Percentiles rank a stretch among this genome's conserved stretches.
Evolutionary conservation across 2,329 filamentous ascomycete genomes (phyloP).

Genomic region (Penicillium sp.): DNA sequence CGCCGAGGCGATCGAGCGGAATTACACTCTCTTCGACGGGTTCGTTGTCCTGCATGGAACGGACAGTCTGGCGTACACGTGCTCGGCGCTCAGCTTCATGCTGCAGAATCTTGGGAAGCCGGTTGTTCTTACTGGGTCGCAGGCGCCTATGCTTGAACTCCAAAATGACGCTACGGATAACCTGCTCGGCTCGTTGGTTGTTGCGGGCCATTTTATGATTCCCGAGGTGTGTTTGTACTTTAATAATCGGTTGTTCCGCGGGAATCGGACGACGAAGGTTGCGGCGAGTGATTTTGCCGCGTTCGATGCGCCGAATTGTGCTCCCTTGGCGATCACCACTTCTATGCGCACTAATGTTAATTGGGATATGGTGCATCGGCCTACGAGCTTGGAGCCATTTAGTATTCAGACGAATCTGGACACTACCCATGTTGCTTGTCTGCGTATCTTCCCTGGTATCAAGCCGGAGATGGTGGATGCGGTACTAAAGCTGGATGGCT

Average conservation of each 20-base stretch:
- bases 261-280: slow-evolving; percentile 84
- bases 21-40: slow-evolving; percentile 85
- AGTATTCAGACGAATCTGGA: slow-evolving; percentile 71
- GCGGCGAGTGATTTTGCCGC: slow-evolving; percentile 83
- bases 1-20: slow-evolving; percentile 72
- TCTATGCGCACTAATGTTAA: slow-evolving; percentile 77
- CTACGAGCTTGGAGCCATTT: slow-evolving; percentile 72
- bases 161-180: slow-evolving; percentile 93
- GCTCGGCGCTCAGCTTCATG: slow-evolving; percentile 90
- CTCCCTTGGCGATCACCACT: slow-evolving; percentile 76
- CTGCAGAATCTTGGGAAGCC: slow-evolving; percentile 86
- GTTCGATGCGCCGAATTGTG: slow-evolving; percentile 83
- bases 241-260: slow-evolving; percentile 84
- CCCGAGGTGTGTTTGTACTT: slow-evolving; percentile 94
- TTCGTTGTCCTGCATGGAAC: slow-evolving; percentile 91
- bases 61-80: slow-evolving; percentile 84
- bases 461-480: slow-evolving; percentile 90
- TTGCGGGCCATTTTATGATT: slow-evolving; percentile 88
- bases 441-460: slow-evolving; percentile 89
- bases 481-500: slow-evolving; percentile 70
- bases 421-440: slow-evolving; percentile 83
- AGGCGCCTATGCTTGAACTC: slow-evolving; percentile 83
- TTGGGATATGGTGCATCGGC: slow-evolving; percentile 74
- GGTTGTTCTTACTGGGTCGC: slow-evolving; percentile 78
- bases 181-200: slow-evolving; percentile 79